Conservation (phyloP, 441 rosid species). For the Melastoma candidum region DNA sequence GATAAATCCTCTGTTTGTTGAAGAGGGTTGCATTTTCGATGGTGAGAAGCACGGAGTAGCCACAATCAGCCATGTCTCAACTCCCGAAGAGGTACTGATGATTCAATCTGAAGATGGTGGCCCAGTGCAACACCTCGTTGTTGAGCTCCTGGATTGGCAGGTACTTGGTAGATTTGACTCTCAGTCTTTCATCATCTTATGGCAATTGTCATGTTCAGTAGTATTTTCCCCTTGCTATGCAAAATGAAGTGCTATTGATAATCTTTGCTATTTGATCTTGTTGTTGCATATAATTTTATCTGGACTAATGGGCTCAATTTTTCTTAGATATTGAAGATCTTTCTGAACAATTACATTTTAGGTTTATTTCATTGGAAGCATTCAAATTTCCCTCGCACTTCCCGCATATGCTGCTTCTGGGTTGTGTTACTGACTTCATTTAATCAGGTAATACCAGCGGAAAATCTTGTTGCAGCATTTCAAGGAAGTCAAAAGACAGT, state of each 20-base stretch:
- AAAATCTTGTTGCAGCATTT: slow-evolving; percentile 71
- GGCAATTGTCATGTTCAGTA: too few relatives aligned
- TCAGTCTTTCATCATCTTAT: not conserved
- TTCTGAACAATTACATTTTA: too few relatives aligned
- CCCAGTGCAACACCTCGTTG: slow-evolving; percentile 34
- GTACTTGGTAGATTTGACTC: slow-evolving; percentile 20
- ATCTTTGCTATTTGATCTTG: too few relatives aligned
- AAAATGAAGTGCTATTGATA: too few relatives aligned
- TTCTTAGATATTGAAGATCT: too few relatives aligned
- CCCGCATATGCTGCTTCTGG: not conserved
- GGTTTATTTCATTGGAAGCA: too few relatives aligned
- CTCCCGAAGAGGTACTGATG: slow-evolving; percentile 46
- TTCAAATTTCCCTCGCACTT: slow-evolving; percentile 1
- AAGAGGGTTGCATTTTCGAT: slow-evolving; percentile 41
- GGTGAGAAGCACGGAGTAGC: slow-evolving; percentile 36
- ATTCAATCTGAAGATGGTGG: slow-evolving; percentile 37
- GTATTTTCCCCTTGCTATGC: too few relatives aligned
- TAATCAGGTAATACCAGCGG: slow-evolving; percentile 71
- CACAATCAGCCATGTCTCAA: slow-evolving; percentile 39
- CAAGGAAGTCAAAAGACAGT: slow-evolving; percentile 67
- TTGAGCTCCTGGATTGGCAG: slow-evolving; percentile 75
- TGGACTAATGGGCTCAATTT: too few relatives aligned
- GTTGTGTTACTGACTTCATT: slow-evolving; percentile 7
- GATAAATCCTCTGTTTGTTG: slow-evolving; percentile 48
- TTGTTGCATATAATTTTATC: too few relatives aligned